phyloP scores from a whole-genome alignment of 2,329 filamentous ascomycete species.

The Emergomyces pasteurianus region DNA sequence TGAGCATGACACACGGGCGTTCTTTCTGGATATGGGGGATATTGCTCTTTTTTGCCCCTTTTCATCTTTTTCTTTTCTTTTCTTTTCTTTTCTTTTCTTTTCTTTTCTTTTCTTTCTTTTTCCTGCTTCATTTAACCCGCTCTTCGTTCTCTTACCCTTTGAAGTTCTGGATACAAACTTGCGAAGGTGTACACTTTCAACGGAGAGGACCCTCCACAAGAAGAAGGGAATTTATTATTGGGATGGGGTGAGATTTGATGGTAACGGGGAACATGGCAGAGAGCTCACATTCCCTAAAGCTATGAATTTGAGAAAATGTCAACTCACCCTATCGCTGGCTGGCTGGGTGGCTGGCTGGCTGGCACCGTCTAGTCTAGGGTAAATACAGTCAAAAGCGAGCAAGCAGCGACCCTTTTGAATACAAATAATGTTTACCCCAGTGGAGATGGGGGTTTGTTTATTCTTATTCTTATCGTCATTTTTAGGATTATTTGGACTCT shows the following conservation, averaged over 20 bases:
- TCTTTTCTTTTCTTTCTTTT: neutral
- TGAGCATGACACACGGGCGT: constrained; percentile 2
- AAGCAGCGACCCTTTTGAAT: neutral
- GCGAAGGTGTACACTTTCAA: neutral
- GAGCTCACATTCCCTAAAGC: neutral
- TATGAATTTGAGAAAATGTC: neutral
- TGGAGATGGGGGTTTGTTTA: neutral
- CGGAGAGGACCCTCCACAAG: neutral
- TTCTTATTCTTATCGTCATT: neutral
- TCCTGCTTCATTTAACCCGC: no score
- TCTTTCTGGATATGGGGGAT: neutral
- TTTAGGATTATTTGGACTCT: neutral
- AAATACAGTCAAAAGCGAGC: neutral
- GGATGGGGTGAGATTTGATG: neutral
- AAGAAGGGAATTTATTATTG: no score
- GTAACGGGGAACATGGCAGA: neutral
- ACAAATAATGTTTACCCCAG: neutral
- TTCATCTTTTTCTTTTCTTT: neutral
- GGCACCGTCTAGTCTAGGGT: no score
- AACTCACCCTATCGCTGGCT: no score
- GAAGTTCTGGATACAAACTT: neutral
- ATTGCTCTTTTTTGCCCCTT: neutral
- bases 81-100: neutral
- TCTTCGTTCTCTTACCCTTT: no score
- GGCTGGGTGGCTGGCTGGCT: no score